phyloP scores from a whole-genome alignment of 305 asterid genomes.

The Striga hermonthica region DNA sequence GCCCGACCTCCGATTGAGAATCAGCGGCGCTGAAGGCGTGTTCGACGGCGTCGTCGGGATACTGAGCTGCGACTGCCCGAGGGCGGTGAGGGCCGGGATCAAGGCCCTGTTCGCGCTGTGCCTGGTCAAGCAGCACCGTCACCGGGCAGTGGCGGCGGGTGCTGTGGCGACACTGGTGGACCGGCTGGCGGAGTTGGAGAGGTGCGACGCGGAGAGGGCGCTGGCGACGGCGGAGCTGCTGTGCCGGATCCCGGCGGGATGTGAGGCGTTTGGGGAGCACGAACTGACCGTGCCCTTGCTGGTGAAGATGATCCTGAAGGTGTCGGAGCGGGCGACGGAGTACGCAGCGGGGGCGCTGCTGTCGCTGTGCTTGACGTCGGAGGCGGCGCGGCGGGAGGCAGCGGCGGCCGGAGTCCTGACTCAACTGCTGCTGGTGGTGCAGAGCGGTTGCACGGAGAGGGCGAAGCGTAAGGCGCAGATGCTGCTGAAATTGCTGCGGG shows the following conservation, averaged over 20 bases:
- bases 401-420: slow-evolving; percentile 77
- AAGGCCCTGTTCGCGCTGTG: slow-evolving; percentile 84
- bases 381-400: slow-evolving; percentile 53
- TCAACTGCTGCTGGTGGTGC: slow-evolving; percentile 71
- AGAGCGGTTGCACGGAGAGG: slow-evolving; percentile 94
- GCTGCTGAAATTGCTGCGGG: slow-evolving; percentile 70
- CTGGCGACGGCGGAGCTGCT: slow-evolving; percentile 91
- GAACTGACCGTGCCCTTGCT: slow-evolving; percentile 75
- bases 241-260: slow-evolving; percentile 71
- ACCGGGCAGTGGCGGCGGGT: slow-evolving; percentile 75
- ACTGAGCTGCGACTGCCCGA: slow-evolving; percentile 49
- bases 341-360: slow-evolving; percentile 90
- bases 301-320: slow-evolving; percentile 65
- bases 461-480: slow-evolving; percentile 91
- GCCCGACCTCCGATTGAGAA: slow-evolving; percentile 66
- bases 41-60: slow-evolving; percentile 78
- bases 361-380: slow-evolving; percentile 73
- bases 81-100: slow-evolving; percentile 71
- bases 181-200: slow-evolving; percentile 65
- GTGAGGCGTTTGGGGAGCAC: slow-evolving; percentile 66
- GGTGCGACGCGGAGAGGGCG: slow-evolving; percentile 89
- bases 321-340: slow-evolving; percentile 91
- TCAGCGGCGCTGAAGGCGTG: slow-evolving; percentile 58
- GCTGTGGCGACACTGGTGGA: slow-evolving; percentile 66
- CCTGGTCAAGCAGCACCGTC: slow-evolving; percentile 80